phyloP scores from a whole-genome alignment of 129 eudicot species.

The Deinandra increscens region DNA sequence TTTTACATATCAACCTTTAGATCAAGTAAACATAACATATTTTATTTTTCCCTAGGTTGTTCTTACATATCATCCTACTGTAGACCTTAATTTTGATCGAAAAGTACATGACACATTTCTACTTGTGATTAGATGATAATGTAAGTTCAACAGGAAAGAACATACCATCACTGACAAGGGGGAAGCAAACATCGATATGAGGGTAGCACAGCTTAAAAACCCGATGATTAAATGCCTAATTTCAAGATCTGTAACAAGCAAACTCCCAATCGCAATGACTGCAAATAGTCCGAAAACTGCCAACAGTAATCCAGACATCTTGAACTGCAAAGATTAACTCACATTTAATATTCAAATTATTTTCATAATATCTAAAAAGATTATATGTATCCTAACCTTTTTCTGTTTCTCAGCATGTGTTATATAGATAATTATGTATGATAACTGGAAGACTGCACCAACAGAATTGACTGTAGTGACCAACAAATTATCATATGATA shows the following conservation, averaged over 20 bases:
- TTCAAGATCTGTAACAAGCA: constrained; percentile 53
- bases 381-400: constrained; percentile 43
- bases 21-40: too few relatives aligned
- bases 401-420: constrained; percentile 46
- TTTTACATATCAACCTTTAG: too few relatives aligned
- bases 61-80: too few relatives aligned
- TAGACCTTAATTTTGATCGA: too few relatives aligned
- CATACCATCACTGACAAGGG: constrained; percentile 81
- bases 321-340: constrained; percentile 50
- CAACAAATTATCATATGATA: constrained; percentile 62
- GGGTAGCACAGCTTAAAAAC: constrained; percentile 69
- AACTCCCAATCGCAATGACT: constrained; percentile 48
- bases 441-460: constrained; percentile 72
- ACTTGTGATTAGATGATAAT: neutral
- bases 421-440: constrained; percentile 60
- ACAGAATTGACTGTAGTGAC: constrained; percentile 80
- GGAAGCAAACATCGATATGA: constrained; percentile 92
- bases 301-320: constrained; percentile 52
- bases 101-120: too few relatives aligned
- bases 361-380: neutral
- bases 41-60: too few relatives aligned
- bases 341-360: neutral
- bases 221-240: constrained; percentile 60
- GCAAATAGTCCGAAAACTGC: constrained; percentile 63
- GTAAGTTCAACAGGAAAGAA: neutral